Conservation (phyloP, 495 filamentous ascomycete genomes). For the Tuber borchii region DNA sequence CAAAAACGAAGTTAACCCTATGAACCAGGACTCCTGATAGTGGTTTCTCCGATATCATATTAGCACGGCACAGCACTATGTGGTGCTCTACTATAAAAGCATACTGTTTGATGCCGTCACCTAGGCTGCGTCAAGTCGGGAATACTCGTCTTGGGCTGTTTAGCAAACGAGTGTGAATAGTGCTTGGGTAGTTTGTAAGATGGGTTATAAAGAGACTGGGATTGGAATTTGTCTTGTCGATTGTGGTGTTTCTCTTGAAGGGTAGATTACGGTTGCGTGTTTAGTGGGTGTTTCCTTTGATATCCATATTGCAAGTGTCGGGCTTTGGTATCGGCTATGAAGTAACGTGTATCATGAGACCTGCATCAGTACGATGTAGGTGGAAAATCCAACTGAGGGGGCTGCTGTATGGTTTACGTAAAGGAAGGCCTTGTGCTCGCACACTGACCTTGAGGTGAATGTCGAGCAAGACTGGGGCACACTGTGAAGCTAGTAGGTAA, state of each 20-base stretch:
- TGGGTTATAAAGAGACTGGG: background rate
- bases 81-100: too few species aligned
- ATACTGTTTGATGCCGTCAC: background rate
- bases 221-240: background rate
- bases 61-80: too few species aligned
- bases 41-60: background rate
- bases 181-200: background rate
- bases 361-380: background rate
- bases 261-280: background rate
- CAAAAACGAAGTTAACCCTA: background rate
- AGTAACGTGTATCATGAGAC: background rate
- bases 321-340: background rate
- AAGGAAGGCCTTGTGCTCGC: too few species aligned
- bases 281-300: background rate
- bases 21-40: background rate
- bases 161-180: too few species aligned
- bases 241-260: background rate
- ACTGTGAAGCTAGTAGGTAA: background rate
- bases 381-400: background rate
- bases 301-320: background rate
- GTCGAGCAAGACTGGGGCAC: too few species aligned
- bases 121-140: background rate
- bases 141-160: background rate
- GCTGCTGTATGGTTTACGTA: too few species aligned
- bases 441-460: too few species aligned